Evolutionary conservation across 306 rosid species (phyloP).

Genomic region (Hippophae gyantsensis): DNA sequence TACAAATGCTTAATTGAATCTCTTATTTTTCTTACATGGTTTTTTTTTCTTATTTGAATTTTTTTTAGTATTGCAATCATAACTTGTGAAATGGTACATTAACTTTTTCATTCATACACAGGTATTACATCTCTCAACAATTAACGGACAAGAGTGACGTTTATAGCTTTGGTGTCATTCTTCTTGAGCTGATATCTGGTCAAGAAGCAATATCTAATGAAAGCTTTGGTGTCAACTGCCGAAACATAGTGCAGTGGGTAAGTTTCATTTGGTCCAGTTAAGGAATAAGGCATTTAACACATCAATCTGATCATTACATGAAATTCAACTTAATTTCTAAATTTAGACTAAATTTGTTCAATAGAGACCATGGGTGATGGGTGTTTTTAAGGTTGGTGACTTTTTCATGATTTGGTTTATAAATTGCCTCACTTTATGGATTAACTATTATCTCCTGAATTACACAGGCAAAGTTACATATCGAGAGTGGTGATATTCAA

Average conservation of each 20-base stretch:
- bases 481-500: constrained; percentile 92
- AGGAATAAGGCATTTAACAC: neutral
- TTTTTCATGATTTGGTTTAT: too few species aligned
- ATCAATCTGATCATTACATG: too few species aligned
- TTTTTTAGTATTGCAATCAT: neutral
- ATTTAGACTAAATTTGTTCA: too few species aligned
- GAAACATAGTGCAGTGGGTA: constrained; percentile 97
- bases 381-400: too few species aligned
- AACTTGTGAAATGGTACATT: too few species aligned
- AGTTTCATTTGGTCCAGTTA: constrained; percentile 23
- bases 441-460: neutral
- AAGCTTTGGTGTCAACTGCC: constrained; percentile 81
- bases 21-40: neutral
- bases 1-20: too few species aligned
- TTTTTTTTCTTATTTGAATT: neutral
- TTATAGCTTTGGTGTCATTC: constrained; percentile 94
- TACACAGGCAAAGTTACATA: constrained; percentile 70
- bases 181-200: constrained; percentile 96
- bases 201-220: constrained; percentile 96
- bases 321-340: too few species aligned
- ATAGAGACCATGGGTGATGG: too few species aligned
- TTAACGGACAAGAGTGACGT: constrained; percentile 94
- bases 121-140: constrained; percentile 96
- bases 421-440: neutral
- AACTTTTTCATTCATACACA: constrained; percentile 18